Evolutionary conservation across 2,329 filamentous ascomycete genomes (phyloP), one percentile per base, ranked within the genome.

Genomic region (Aureobasidium namibiae): DNA sequence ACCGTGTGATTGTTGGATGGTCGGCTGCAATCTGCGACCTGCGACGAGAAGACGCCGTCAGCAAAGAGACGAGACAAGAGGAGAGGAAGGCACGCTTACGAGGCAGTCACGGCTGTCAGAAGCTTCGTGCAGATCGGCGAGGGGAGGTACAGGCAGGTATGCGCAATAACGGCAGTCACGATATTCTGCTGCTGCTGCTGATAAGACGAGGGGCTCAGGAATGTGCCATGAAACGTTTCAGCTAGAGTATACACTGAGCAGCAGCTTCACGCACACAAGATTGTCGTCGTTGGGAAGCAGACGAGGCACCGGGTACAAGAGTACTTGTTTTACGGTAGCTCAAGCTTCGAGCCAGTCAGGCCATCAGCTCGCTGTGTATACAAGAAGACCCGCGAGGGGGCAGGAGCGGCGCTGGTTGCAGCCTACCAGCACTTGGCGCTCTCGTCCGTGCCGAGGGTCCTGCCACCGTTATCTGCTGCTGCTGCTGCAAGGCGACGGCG

Each of bases 121-220:
- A 46, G 44, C 44, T 31, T 46, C 26, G 44, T 31, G n/a, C n/a
- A 16, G 33, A 52, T 26, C 33, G 33, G 26, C 48, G 21, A 26
- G 23, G 33, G 33, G 38, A 52, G 48, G 31, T 24, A 34, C 46
- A 9, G 31, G 26, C 11, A 3, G 33, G 10, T 9, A 18, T 2
- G 9, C 39, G 21, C 39, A 42, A 21, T 14, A 10, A 31, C 23
- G 16, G 42, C 24, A 45, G 42, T 45, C 29, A 8, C 46, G 33
- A 36, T 53, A 6, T 41, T 31, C 29, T 31, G 29, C 29, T 45
- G 33, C 13, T 53, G 34, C 16, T 41, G 24, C 23, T 41, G 49
- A 41, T 41, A 41, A 41, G 24, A 53, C 49, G 49, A 53, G 49
- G 36, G 49, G 36, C 49, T 53, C 34, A 53, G 49, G 36, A 41